Base-by-base conservation (phyloP, 2,329 filamentous ascomycete species). In the Cladosporium sp. region DNA sequence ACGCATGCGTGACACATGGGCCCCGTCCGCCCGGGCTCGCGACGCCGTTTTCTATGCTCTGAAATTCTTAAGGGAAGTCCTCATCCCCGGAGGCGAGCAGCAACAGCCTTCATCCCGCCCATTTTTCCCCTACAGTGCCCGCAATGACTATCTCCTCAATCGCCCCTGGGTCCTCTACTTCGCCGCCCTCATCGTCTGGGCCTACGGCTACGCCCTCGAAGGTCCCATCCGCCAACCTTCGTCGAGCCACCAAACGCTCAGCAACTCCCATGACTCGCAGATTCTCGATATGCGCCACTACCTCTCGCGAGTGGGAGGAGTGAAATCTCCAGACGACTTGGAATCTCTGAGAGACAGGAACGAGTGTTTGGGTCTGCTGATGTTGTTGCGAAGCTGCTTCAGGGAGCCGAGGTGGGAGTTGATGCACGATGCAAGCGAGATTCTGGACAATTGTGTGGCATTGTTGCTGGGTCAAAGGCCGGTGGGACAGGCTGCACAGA, bases 131-230 rank as follows among this genome's bases (percentile, higher is more conserved):
- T 99, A 97, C 72, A 87, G 86, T 17, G 91, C 92, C 0, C 84
- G 91, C 19, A 89, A 96, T 66, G 94, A 99, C 66, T 89, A 91
- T 54, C 80, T 97, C 1, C 81, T 97, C 59, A 96, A 97, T 68
- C 82, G 94, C 15, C 90, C 93, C 0, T 99, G 94, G 93, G 91
- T 97, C 10, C 78, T 97, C 52, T 99, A 97, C 74, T 95, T 96
- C 69, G 90, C 94, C 0, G 86, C 87, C 0, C 80, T 99, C 13
- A 90, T 97, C 20, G 89, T 97, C 1, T 99, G 94, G 94, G 91
- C 86, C 60, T 99, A 97, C 67, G 93, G 92, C 2, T 97, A 86
- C 70, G 91, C 93, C 0, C 78, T 96, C 19, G 94, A 97, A 65
- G 94, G 94, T 0, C 83, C 91, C 0, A 58, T 70, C n/a, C 58